A percentile compares a stretch with the other conserved stretches of the same genome.
These are phyloP conservation scores for Persicaria tinctoria DNA, from an alignment of 148 eudicot species.

Conservation along the genomic window DNA sequence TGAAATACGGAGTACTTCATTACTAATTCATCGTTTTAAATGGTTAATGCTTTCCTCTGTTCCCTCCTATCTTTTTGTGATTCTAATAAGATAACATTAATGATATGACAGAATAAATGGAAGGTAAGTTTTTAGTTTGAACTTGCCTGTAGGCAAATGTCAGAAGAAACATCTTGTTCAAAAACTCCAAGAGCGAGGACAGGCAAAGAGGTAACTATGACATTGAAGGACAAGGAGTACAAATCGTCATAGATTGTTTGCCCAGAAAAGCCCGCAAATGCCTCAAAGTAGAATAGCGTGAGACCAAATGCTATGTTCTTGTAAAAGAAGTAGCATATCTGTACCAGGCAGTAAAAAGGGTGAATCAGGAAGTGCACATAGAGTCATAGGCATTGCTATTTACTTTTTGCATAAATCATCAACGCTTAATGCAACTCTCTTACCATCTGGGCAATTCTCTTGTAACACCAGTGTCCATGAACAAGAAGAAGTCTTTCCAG, in stretches of 20 bases:
- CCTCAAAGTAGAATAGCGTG: constrained; percentile 90
- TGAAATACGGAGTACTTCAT: too few species aligned
- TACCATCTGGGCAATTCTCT: constrained; percentile 98
- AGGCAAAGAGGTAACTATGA: constrained; percentile 79
- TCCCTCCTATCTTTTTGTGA: too few species aligned
- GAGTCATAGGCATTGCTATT: background rate
- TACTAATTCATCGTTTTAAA: too few species aligned
- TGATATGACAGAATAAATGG: background rate
- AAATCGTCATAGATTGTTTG: constrained; percentile 87
- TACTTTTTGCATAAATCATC: background rate
- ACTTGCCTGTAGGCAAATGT: constrained; percentile 85
- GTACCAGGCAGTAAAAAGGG: constrained; percentile 15
- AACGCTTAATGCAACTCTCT: background rate
- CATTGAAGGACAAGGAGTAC: constrained; percentile 81
- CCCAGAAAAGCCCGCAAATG: constrained; percentile 84
- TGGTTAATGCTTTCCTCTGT: too few species aligned
- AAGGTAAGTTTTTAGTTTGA: background rate
- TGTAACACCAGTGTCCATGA: constrained; percentile 99
- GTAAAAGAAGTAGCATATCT: constrained; percentile 98
- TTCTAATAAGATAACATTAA: background rate
- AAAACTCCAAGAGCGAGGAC: constrained; percentile 91
- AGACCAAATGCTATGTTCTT: constrained; percentile 94
- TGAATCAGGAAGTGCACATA: background rate
- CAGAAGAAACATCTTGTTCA: constrained; percentile 92
- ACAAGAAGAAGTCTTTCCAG: constrained; percentile 86